Percentiles rank a stretch among this genome's conserved stretches.
Evolutionary conservation across 306 rosid genomes (phyloP).

Genomic region (Crataegus laevigata): DNA sequence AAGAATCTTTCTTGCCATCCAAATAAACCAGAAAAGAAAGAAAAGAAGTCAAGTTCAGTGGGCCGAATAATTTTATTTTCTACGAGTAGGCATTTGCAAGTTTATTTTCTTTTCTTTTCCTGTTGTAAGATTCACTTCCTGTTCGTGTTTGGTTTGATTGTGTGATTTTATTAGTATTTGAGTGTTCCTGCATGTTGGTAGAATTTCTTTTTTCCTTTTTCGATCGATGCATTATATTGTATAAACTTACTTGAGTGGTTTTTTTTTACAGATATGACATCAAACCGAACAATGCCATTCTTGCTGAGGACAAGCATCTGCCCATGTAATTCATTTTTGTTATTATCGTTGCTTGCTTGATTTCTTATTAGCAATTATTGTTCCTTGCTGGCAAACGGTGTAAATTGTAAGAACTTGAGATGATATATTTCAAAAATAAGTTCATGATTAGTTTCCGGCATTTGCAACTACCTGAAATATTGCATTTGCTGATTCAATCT

Average conservation of each 20-base stretch:
- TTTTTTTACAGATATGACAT: conserved; percentile 50
- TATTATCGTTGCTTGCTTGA: not conserved
- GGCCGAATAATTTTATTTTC: not conserved
- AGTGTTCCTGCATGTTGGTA: not conserved
- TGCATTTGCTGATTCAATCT: not conserved
- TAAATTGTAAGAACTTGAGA: not conserved
- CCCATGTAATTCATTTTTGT: conserved; percentile 44
- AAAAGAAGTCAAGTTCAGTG: too few relatives aligned
- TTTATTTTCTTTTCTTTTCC: not conserved
- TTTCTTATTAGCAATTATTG: not conserved
- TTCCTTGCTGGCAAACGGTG: not conserved
- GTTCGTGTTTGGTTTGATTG: not conserved
- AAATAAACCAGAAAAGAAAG: too few relatives aligned
- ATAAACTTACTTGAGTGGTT: not conserved
- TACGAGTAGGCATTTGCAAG: not conserved
- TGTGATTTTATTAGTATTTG: not conserved
- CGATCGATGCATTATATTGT: not conserved
- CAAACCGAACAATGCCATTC: conserved; percentile 73
- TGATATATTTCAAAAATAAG: not conserved
- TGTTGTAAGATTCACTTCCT: not conserved
- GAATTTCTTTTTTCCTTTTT: not conserved
- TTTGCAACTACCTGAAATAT: not conserved
- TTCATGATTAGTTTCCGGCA: not conserved
- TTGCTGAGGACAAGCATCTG: conserved; percentile 88
- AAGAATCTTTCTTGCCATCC: too few relatives aligned